A percentile compares a stretch with the other conserved stretches of the same genome.
Evolutionary conservation across 106 monocot genomes (phyloP).

Genomic region (Allium cepa): DNA sequence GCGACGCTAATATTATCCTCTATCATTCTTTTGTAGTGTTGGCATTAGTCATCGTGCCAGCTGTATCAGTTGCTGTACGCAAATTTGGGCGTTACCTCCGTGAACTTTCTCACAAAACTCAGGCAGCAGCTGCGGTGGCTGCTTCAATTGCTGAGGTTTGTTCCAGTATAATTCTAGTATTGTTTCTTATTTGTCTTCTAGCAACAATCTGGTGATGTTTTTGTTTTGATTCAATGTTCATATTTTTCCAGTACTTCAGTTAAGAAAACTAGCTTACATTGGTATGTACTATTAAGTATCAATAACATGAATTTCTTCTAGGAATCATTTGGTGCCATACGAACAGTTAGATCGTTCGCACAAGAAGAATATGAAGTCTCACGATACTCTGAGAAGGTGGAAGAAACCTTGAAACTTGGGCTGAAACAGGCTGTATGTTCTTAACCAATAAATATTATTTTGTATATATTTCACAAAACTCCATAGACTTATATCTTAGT

Average conservation of each 20-base stretch:
- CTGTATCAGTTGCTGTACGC: constrained; percentile 80
- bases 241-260: too few species aligned
- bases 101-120: constrained; percentile 98
- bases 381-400: constrained; percentile 90
- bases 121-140: constrained; percentile 95
- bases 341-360: constrained; percentile 95
- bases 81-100: constrained; percentile 93
- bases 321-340: constrained; percentile 98
- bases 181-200: background rate
- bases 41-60: constrained; percentile 80
- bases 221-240: background rate
- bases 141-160: constrained; percentile 98
- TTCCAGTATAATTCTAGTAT: background rate
- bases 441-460: constrained; percentile 2
- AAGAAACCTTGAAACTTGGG: constrained; percentile 92
- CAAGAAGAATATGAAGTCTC: constrained; percentile 85
- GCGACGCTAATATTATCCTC: background rate
- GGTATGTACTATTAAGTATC: too few species aligned
- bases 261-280: too few species aligned
- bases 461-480: background rate
- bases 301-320: constrained; percentile 3
- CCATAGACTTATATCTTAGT: background rate
- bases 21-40: constrained; percentile 49
- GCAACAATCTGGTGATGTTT: background rate
- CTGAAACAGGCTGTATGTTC: constrained; percentile 92